Evolutionary conservation across 306 rosid species (phyloP), one percentile per base, ranked within the genome.

Genomic region (Fragaria ananassa): DNA sequence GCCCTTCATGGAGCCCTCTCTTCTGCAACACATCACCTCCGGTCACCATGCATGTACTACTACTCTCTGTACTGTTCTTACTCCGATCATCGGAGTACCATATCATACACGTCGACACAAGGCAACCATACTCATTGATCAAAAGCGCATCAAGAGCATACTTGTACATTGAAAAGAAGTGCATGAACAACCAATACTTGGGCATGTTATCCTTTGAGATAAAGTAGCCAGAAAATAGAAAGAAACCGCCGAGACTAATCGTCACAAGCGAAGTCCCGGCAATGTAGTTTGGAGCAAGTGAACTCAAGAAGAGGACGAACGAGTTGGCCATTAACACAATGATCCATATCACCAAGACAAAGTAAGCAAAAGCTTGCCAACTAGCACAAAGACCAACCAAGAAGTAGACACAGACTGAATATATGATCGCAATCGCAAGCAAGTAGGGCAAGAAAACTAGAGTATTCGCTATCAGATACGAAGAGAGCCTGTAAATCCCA

Each of bases 381-480:
- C 96, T 74, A n/a, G 90, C 46, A 37, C 97, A 95, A 1, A 95
- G 85, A 18, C 97, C 98, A 39, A 92, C 98, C 27, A 95, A 84
- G 88, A 95, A 95, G 68, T 92, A 95, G 27, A 95, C 88, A 1
- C 97, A 90, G 60, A 89, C 75, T 0, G 97, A 95, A 87, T 88
- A 95, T 37, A 92, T 84, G 67, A 95, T 18, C 34, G 97, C 89
- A 6, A 95, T 60, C 7, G 84, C 92, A 0, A 95, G 79, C 81
- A 95, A 74, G 69, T 95, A 92, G 10, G 98, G 98, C 51, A 92
- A 46, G 96, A 95, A 95, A 73, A 95, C 98, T 18, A 95, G 88
- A 18, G 98, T 95, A 58, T 90, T 95, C 47, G 97, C 97, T n/a
- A 95, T 83, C 44, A 95, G 89, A 78, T 95, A 88, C 0, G 98